These are phyloP conservation scores for Aspergillus sp. DNA, from an alignment of 2,329 filamentous ascomycete species.

Conservation along the genomic window DNA sequence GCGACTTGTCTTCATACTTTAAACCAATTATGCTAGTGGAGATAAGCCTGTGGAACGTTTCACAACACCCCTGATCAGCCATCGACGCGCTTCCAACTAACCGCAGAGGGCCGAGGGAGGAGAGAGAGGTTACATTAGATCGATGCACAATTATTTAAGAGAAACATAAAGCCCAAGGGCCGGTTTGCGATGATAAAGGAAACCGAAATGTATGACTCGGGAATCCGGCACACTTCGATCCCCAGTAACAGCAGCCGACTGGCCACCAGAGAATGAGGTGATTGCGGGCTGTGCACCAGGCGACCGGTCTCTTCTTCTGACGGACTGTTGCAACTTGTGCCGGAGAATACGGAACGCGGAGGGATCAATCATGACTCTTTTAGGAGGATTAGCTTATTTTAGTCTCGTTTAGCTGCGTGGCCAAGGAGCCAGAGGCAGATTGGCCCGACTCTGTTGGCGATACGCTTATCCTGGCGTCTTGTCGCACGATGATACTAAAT, in stretches of 20 bases:
- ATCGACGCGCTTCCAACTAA: too few species aligned
- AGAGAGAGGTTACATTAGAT: conserved; percentile 2
- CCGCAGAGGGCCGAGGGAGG: neutral
- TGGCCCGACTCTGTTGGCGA: conserved; percentile 37
- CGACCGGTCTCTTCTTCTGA: conserved; percentile 13
- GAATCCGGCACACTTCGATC: too few species aligned
- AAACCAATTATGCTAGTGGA: conserved; percentile 41
- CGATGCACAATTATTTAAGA: neutral
- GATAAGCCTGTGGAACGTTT: conserved; percentile 45
- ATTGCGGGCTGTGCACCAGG: conserved; percentile 7
- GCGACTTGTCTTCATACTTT: conserved; percentile 27
- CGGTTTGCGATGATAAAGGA: too few species aligned
- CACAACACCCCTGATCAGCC: conserved; percentile 25
- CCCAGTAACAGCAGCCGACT: too few species aligned
- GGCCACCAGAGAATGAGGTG: neutral
- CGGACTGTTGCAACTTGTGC: too few species aligned
- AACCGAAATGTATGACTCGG: too few species aligned
- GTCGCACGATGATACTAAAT: conserved; percentile 9
- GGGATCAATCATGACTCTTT: conserved; percentile 11
- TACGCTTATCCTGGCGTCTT: conserved; percentile 35
- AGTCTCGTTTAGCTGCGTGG: conserved; percentile 18
- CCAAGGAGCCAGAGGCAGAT: conserved; percentile 33
- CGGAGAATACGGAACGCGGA: neutral
- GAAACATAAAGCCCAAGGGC: too few species aligned
- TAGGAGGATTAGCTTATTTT: conserved; percentile 17